phyloP scores from a whole-genome alignment of 2,329 filamentous ascomycete genomes.

The Penicillium frequentans region DNA sequence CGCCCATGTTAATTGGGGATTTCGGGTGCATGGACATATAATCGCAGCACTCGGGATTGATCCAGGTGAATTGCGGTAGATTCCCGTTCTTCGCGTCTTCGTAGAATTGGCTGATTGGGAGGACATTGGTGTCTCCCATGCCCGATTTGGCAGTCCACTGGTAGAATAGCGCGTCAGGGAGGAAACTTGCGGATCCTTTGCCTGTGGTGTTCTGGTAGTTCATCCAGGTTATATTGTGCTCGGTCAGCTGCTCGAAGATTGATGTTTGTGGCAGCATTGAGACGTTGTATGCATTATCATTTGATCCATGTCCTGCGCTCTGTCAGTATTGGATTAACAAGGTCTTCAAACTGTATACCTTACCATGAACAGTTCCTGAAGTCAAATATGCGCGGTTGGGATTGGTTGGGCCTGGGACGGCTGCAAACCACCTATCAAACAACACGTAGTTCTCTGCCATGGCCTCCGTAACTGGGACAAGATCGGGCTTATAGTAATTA shows the following conservation, averaged over 20 bases:
- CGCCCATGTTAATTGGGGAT: constrained; percentile 46
- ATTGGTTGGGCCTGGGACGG: constrained; percentile 43
- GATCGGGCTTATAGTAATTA: constrained; percentile 45
- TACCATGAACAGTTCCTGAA: constrained; percentile 41
- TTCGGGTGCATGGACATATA: constrained; percentile 52
- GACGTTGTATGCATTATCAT: constrained; percentile 35
- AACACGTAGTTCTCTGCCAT: constrained; percentile 47
- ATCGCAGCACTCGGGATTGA: constrained; percentile 54
- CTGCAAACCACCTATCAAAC: constrained; percentile 47
- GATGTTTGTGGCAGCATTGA: constrained; percentile 40
- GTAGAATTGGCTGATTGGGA: constrained; percentile 46
- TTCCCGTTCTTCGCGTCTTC: constrained; percentile 45
- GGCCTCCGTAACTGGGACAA: constrained; percentile 42
- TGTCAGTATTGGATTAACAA: background rate
- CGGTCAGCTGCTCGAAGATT: constrained; percentile 43
- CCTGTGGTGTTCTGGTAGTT: constrained; percentile 49
- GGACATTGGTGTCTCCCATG: constrained; percentile 34
- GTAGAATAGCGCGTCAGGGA: constrained; percentile 34
- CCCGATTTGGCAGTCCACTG: constrained; percentile 28
- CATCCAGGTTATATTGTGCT: constrained; percentile 44
- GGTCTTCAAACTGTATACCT: background rate
- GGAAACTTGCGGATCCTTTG: constrained; percentile 5
- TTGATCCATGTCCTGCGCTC: constrained; percentile 29
- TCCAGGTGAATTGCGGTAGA: constrained; percentile 49
- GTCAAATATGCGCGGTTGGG: constrained; percentile 38